Evolutionary conservation across 352 stramenopile species (phyloP).

Genomic region (Salisapilia sapeloensis): DNA sequence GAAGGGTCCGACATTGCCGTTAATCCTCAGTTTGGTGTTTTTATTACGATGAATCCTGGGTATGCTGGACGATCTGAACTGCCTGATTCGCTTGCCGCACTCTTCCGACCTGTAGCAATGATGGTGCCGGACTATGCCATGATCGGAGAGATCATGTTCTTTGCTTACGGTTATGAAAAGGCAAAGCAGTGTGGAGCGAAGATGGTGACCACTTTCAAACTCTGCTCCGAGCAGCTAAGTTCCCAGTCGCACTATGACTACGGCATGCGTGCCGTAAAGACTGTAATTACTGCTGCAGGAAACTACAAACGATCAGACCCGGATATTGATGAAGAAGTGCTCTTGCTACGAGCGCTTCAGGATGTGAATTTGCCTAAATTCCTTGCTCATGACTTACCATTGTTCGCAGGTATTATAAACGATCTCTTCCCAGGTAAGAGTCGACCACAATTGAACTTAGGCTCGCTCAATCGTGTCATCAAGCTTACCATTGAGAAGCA

Average conservation of each 20-base stretch:
- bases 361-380: conserved; percentile 95
- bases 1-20: conserved; percentile 89
- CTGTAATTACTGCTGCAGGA: conserved; percentile 86
- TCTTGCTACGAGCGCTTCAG: conserved; percentile 85
- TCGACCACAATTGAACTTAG: conserved; percentile 83
- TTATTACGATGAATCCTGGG: conserved; percentile 93
- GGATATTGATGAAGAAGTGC: conserved; percentile 86
- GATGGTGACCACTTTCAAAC: conserved; percentile 93
- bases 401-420: conserved; percentile 90
- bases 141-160: conserved; percentile 95
- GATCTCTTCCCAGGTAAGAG: conserved; percentile 88
- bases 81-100: conserved; percentile 87
- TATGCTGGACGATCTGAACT: conserved; percentile 91
- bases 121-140: conserved; percentile 94
- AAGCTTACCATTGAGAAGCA: conserved; percentile 78
- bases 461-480: conserved; percentile 64
- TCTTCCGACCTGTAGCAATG: conserved; percentile 93
- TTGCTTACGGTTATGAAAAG: conserved; percentile 88
- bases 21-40: conserved; percentile 87
- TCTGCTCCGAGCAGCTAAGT: conserved; percentile 90
- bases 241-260: conserved; percentile 94
- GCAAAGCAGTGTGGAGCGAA: conserved; percentile 87
- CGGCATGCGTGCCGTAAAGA: conserved; percentile 93
- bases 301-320: conserved; percentile 90
- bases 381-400: conserved; percentile 86